Evolutionary conservation across 495 filamentous ascomycete species (phyloP), one percentile per base, ranked within the genome.

Genomic region (Tuber indicum): DNA sequence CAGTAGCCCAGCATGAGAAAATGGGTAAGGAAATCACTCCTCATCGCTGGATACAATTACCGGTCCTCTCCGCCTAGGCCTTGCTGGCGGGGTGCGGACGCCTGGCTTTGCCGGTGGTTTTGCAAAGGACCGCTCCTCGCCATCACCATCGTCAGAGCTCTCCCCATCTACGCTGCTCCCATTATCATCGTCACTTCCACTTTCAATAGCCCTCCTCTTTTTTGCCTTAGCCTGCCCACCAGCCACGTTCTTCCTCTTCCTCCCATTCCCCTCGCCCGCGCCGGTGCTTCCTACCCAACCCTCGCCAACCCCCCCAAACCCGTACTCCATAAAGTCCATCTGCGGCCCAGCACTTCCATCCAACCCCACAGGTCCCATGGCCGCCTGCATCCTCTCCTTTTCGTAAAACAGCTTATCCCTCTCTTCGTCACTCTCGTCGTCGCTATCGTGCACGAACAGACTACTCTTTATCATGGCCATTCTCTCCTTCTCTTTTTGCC

Each of bases 401-500:
- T 76, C 75, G 66, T 84, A 80, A 70, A 85, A 85, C 42, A 41
- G 41, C 19, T 47, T 74, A 66, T 84, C 84, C 43, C 74, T 74
- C 62, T 84, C 84, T 16, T 77, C 79, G 66, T 85, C 82, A 47
- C 71, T 76, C 62, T 85, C 82, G 26, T 85, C 84, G 45, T 85
- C 84, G 47, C 77, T 81, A 39, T 75, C 75, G 26, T 91, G 87
- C 49, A 99, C 91, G 83, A 90, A 96, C 58, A 95, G 84, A 32
- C 89, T 89, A 82, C 91, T 94, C 87, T 97, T 98, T 84, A 97
- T 92, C 83, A 91, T 91, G 32, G 62, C 47, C 32, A 78, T 81
- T 4, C 83, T 82, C n/a, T 77, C 78, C 41, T 84, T 85, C 10
- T 86, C 85, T 17, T 85, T 85, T 1, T 84, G 81, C 17, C 84